Base-by-base conservation (phyloP, 2,329 filamentous ascomycete species). In the Aspergillus sp. region DNA sequence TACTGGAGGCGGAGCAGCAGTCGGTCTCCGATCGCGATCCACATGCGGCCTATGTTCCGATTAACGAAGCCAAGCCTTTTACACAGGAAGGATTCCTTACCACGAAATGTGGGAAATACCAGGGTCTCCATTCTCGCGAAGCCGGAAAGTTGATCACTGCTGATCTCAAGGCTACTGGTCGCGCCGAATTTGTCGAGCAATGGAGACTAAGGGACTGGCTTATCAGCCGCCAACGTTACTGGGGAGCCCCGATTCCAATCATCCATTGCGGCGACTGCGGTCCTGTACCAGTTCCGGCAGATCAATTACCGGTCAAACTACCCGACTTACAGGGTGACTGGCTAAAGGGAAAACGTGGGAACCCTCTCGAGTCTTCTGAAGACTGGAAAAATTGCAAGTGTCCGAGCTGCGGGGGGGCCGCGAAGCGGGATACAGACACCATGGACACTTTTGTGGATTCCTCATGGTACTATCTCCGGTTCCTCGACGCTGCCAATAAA, bases 381-480 rank as follows among this genome's bases (percentile, higher is more conserved):
- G 86, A 89, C 7, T 97, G 92, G 88, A 82, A 92, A 50, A 87
- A 93, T 68, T 91, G 88, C 0, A 75, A 82, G 3, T 97, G 93
- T 72, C 93, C 93, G 22, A 77, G 70, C 52, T 97, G 93, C 70
- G 80, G 84, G 17, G 83, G 85, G 1, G 78, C 86, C 25, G 93
- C 91, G 7, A 90, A 87, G 73, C 85, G 93, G 65, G 93, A 97
- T 66, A 96, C 93, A 0, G 93, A 97, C 74, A 97, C 93, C 3
- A 96, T 97, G 93, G 93, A 97, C 75, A 97, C 93, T 0, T 97
- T 97, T 77, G 93, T 97, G 63, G 93, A 96, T 77, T 96, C 92
- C 1, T 96, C 92, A 57, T 97, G 93, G 93, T 97, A 97, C 76
- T 96, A 89, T 71, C 87, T 93, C 78, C 86, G 92, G 13, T 96